These are phyloP conservation scores for Gigaspora rosea DNA, from an alignment of 192 early-diverging fungal species.

Conservation along the genomic window DNA sequence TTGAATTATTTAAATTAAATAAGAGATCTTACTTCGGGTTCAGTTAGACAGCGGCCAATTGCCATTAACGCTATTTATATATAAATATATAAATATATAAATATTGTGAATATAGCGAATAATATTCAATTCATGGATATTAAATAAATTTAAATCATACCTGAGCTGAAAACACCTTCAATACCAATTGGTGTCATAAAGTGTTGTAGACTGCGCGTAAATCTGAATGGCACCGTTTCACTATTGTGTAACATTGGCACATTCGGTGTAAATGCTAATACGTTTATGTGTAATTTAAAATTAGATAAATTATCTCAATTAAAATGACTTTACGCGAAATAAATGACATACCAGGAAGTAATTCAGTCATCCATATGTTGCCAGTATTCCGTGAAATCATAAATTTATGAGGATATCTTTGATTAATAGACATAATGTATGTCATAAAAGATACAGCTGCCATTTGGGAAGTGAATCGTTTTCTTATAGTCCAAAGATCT, in stretches of 20 bases:
- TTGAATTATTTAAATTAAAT: neutral
- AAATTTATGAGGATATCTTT: slow-evolving; percentile 87
- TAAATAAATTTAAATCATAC: neutral
- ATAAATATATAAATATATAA: neutral
- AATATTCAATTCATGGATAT: neutral
- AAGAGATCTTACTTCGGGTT: slow-evolving; percentile 61
- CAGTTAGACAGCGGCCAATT: slow-evolving; percentile 78
- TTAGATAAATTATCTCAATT: neutral
- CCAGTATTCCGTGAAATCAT: slow-evolving; percentile 83
- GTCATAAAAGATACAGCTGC: slow-evolving; percentile 90
- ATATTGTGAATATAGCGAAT: neutral
- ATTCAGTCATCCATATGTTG: slow-evolving; percentile 84
- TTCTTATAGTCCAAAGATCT: slow-evolving; percentile 93
- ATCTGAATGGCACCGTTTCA: slow-evolving; percentile 95
- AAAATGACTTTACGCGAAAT: slow-evolving; percentile 3
- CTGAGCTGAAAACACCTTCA: slow-evolving; percentile 83
- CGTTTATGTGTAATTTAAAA: neutral
- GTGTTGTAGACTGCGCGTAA: slow-evolving; percentile 96
- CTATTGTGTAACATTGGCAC: slow-evolving; percentile 60
- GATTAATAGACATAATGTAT: slow-evolving; percentile 85
- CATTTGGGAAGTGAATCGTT: slow-evolving; percentile 91
- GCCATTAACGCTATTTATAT: slow-evolving; percentile 69
- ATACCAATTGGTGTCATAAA: slow-evolving; percentile 93
- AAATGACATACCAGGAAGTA: slow-evolving; percentile 68
- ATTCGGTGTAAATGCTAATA: slow-evolving; percentile 9